Conservation (phyloP, 2,329 filamentous ascomycete genomes). For the Cladosporium sp. region DNA sequence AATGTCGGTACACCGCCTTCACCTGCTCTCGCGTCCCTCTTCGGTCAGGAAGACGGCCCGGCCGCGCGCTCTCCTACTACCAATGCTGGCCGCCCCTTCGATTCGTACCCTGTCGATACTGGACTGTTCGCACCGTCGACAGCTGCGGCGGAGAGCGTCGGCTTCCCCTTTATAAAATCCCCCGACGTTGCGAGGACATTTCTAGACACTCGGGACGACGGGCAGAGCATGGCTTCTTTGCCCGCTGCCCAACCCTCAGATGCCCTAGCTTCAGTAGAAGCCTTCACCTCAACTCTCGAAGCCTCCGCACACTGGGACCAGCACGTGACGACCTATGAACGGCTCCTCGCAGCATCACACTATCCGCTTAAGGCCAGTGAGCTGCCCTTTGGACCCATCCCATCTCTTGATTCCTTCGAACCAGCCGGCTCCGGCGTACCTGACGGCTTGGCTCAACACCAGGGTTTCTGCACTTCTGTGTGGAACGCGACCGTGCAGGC, state of each 20-base stretch:
- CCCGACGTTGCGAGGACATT: background rate
- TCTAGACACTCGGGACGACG: background rate
- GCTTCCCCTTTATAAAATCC: background rate
- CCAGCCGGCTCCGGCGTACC: background rate
- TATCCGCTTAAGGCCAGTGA: background rate
- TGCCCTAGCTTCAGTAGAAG: background rate
- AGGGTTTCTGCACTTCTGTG: background rate
- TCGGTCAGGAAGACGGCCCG: background rate
- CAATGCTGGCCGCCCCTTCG: background rate
- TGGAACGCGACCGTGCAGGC: background rate
- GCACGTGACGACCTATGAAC: background rate
- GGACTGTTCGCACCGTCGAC: background rate
- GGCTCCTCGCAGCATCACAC: background rate
- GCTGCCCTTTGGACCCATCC: background rate
- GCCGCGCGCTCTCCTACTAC: background rate
- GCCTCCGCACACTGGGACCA: background rate
- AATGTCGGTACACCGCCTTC: background rate
- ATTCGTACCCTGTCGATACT: background rate
- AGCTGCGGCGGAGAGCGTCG: background rate
- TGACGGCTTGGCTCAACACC: background rate
- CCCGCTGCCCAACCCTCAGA: background rate
- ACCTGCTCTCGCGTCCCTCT: background rate
- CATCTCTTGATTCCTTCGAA: background rate
- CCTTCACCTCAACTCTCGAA: background rate
- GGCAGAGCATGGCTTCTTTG: background rate